A percentile compares a stretch with the other conserved stretches of the same genome.
These are phyloP conservation scores for Nitzschia putrida DNA, from an alignment of 108 stramenopile genomes.

Conservation along the genomic window DNA sequence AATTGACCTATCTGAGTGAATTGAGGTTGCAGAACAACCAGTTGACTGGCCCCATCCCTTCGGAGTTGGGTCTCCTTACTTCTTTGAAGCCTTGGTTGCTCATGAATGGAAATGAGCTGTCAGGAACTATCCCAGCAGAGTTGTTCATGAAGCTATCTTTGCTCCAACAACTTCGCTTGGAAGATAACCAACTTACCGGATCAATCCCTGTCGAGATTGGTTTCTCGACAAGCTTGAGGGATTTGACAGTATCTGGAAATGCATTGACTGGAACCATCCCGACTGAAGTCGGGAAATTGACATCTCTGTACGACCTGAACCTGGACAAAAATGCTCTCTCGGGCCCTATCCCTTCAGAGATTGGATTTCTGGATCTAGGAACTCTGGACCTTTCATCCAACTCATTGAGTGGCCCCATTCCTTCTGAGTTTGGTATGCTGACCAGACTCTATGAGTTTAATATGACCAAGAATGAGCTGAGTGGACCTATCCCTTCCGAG, in stretches of 20 bases:
- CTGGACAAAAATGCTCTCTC: conserved; percentile 28
- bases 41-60: conserved; percentile 25
- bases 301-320: conserved; percentile 28
- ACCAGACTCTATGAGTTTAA: too few relatives aligned
- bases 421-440: too few relatives aligned
- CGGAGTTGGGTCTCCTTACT: conserved; percentile 31
- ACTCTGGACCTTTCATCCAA: too few relatives aligned
- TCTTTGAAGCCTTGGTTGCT: conserved; percentile 30
- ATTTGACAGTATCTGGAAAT: conserved; percentile 18
- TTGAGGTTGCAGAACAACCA: conserved; percentile 30
- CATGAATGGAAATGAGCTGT: conserved; percentile 47
- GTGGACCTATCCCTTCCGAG: too few relatives aligned
- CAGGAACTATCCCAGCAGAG: conserved; percentile 51
- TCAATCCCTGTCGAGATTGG: conserved; percentile 46
- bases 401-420: too few relatives aligned
- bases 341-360: conserved; percentile 9
- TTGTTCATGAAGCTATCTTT: conserved; percentile 24
- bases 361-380: conserved; percentile 42
- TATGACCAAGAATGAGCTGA: conserved; percentile 29
- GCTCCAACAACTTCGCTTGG: conserved; percentile 35
- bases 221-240: conserved; percentile 25
- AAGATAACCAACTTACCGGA: conserved; percentile 40
- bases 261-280: conserved; percentile 52
- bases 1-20: conserved; percentile 47
- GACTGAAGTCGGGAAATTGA: conserved; percentile 43